Evolutionary conservation across 768 basidiomycete genomes (phyloP).

Genomic region (Suillus plorans): DNA sequence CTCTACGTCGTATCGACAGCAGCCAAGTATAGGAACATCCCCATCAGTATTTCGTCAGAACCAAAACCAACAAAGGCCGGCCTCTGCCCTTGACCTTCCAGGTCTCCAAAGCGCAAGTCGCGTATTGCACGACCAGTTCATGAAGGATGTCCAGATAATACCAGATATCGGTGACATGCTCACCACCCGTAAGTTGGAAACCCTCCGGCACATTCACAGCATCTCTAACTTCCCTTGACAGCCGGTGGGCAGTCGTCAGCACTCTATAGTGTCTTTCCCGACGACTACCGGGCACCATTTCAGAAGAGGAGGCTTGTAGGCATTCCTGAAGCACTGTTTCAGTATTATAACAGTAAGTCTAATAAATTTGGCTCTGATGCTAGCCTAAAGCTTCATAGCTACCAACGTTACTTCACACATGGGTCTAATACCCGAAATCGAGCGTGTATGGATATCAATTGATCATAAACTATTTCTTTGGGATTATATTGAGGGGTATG

Average conservation of each 20-base stretch:
- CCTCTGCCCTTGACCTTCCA: conserved; percentile 51
- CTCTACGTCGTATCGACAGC: conserved; percentile 8
- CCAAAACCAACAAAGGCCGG: conserved; percentile 15
- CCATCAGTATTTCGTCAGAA: conserved; percentile 6
- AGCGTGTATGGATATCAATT: conserved; percentile 93
- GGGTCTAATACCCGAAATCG: conserved; percentile 91
- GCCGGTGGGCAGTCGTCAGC: conserved; percentile 69
- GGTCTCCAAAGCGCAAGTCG: conserved; percentile 66
- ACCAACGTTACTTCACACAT: conserved; percentile 75
- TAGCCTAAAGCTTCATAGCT: conserved; percentile 39
- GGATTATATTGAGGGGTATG: conserved; percentile 94
- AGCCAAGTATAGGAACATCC: not conserved
- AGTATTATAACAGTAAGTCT: conserved; percentile 71
- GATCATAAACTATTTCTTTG: conserved; percentile 94
- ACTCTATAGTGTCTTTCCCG: conserved; percentile 75
- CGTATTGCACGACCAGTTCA: conserved; percentile 65
- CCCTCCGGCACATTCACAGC: not conserved
- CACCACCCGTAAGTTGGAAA: conserved; percentile 48
- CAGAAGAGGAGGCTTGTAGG: conserved; percentile 74
- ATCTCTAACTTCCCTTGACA: conserved; percentile 24
- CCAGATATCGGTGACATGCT: conserved; percentile 76
- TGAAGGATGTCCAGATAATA: conserved; percentile 71
- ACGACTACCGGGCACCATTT: conserved; percentile 77
- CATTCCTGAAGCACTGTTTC: conserved; percentile 77
- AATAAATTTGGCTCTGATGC: not conserved